These are phyloP conservation scores for Phialophora verrucosa DNA, from an alignment of 2,329 filamentous ascomycete genomes.

Conservation along the genomic window DNA sequence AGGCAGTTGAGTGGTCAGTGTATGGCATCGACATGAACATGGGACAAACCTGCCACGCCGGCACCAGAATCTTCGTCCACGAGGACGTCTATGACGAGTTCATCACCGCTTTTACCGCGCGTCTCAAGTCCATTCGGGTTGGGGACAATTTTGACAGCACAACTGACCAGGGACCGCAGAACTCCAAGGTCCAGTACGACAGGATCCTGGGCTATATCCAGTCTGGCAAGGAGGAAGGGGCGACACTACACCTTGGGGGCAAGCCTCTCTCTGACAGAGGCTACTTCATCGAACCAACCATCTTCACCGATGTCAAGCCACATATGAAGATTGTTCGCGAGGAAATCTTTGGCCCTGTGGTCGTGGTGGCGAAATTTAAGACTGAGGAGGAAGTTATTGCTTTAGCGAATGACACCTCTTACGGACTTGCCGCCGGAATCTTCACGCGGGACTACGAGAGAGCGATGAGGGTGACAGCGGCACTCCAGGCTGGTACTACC, in stretches of 20 bases:
- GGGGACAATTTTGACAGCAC: slow-evolving; percentile 72
- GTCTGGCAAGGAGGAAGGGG: slow-evolving; percentile 71
- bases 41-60: slow-evolving; percentile 45
- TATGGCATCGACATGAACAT: slow-evolving; percentile 43
- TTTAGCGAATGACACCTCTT: slow-evolving; percentile 46
- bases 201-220: slow-evolving; percentile 73
- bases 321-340: slow-evolving; percentile 65
- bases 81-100: slow-evolving; percentile 43
- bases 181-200: slow-evolving; percentile 73
- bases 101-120: slow-evolving; percentile 51
- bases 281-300: slow-evolving; percentile 61
- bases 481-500: slow-evolving; percentile 51
- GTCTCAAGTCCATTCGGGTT: slow-evolving; percentile 60
- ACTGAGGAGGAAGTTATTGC: slow-evolving; percentile 48
- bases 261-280: not conserved
- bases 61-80: slow-evolving; percentile 46
- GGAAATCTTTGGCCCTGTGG: slow-evolving; percentile 53
- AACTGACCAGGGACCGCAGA: slow-evolving; percentile 77
- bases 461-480: slow-evolving; percentile 48
- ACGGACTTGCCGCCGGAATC: slow-evolving; percentile 48
- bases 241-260: slow-evolving; percentile 68
- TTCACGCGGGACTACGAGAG: slow-evolving; percentile 49
- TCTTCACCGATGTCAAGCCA: slow-evolving; percentile 64
- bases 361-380: slow-evolving; percentile 48
- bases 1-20: slow-evolving; percentile 43